phyloP scores from a whole-genome alignment of 2,329 filamentous ascomycete species.

The Emergomyces pasteurianus region DNA sequence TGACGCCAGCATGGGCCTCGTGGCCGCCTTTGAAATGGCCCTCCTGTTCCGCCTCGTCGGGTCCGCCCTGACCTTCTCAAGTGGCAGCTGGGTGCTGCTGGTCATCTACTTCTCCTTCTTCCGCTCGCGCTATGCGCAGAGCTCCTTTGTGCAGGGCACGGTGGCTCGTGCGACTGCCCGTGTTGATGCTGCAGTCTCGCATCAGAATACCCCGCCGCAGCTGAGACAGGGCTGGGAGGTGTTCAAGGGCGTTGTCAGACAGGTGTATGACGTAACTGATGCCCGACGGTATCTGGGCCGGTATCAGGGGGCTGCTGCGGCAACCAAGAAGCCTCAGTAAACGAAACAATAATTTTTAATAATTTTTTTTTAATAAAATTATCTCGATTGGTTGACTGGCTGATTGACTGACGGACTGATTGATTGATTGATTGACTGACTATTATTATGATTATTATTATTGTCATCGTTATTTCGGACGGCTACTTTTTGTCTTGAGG shows the following conservation, averaged over 20 bases:
- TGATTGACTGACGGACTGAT: too few relatives aligned
- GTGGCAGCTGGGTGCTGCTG: constrained; percentile 81
- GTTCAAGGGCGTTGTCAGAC: constrained; percentile 59
- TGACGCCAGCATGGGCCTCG: constrained; percentile 86
- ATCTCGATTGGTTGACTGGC: too few relatives aligned
- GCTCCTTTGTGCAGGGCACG: constrained; percentile 78
- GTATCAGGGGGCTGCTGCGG: constrained; percentile 14
- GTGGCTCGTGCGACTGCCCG: constrained; percentile 61
- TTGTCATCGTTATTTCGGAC: not conserved
- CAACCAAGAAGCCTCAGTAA: constrained; percentile 39
- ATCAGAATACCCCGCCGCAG: constrained; percentile 73
- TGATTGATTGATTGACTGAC: not conserved
- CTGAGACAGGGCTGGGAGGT: constrained; percentile 69
- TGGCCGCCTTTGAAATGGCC: constrained; percentile 74
- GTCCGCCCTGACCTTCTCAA: constrained; percentile 75
- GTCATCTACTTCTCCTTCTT: constrained; percentile 82
- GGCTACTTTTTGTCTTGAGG: not conserved
- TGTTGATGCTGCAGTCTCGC: constrained; percentile 69
- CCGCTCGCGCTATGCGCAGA: constrained; percentile 80
- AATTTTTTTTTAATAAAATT: not conserved
- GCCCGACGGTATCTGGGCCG: constrained; percentile 58
- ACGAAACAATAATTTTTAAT: not conserved
- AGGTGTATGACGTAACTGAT: constrained; percentile 71
- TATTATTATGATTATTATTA: not conserved
- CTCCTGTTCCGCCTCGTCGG: constrained; percentile 75